phyloP scores from a whole-genome alignment of 352 stramenopile genomes.

The Thraustochytrium sp. region DNA sequence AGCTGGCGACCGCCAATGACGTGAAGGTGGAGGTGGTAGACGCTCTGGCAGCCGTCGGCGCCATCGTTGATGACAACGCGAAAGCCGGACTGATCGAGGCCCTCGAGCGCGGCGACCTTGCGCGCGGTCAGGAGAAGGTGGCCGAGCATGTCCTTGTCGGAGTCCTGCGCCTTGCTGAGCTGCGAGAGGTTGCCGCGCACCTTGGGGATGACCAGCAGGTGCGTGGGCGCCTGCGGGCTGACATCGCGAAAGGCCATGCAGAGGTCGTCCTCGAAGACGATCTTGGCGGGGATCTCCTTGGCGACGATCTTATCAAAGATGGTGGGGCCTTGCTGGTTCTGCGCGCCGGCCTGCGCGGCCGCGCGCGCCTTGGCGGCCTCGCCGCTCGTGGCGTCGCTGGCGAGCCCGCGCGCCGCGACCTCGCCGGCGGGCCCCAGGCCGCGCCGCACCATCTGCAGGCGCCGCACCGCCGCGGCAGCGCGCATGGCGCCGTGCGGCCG shows the following conservation, averaged over 20 bases:
- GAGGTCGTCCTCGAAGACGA: constrained; percentile 92
- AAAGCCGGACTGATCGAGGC: constrained; percentile 73
- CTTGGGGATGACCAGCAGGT: constrained; percentile 97
- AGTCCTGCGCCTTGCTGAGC: constrained; percentile 75
- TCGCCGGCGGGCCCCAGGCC: no score
- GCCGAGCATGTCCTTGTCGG: constrained; percentile 86
- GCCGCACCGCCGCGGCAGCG: background rate
- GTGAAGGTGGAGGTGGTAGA: constrained; percentile 85
- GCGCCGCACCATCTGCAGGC: no score
- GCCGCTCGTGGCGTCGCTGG: background rate
- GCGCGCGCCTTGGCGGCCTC: background rate
- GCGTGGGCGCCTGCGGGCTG: constrained; percentile 84
- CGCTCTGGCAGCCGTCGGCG: constrained; percentile 68
- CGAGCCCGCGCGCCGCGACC: no score
- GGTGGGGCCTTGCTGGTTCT: background rate
- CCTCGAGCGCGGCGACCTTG: constrained; percentile 61
- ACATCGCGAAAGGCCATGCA: constrained; percentile 94
- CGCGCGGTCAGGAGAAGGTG: constrained; percentile 84
- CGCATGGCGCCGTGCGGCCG: background rate
- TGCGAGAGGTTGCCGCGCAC: constrained; percentile 80
- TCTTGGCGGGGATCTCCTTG: constrained; percentile 82
- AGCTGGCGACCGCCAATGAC: constrained; percentile 86
- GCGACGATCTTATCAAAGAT: constrained; percentile 98
- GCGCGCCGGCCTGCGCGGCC: background rate
- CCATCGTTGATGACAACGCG: constrained; percentile 97